phyloP scores from a whole-genome alignment of 1,284 basidiomycete genomes.

The Leccinum solheimii region DNA sequence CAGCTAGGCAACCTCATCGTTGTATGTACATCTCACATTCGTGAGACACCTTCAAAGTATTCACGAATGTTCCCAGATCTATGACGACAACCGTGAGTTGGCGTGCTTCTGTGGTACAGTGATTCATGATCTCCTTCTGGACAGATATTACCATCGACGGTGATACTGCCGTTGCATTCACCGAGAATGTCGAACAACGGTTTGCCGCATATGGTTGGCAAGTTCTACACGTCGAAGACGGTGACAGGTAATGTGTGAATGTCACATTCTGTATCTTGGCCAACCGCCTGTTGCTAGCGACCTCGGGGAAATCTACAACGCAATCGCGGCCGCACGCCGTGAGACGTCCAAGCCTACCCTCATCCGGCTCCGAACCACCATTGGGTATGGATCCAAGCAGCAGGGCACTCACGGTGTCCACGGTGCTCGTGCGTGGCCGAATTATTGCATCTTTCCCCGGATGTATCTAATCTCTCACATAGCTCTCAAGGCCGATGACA shows the following conservation, averaged over 20 bases:
- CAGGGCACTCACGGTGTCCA: constrained; percentile 94
- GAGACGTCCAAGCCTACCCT: constrained; percentile 85
- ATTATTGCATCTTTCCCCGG: background rate
- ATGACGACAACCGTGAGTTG: constrained; percentile 83
- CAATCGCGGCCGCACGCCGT: constrained; percentile 76
- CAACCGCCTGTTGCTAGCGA: constrained; percentile 50
- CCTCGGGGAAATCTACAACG: constrained; percentile 75
- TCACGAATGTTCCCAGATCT: constrained; percentile 53
- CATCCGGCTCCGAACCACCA: constrained; percentile 86
- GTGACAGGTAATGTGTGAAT: constrained; percentile 62
- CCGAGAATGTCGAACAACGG: constrained; percentile 88
- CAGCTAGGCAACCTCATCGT: constrained; percentile 92
- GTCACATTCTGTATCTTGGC: background rate
- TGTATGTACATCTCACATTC: constrained; percentile 45
- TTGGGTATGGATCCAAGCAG: constrained; percentile 90
- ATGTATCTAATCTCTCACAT: constrained; percentile 13
- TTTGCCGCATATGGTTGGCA: constrained; percentile 95
- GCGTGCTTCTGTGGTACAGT: constrained; percentile 1
- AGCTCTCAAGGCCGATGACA: constrained; percentile 94
- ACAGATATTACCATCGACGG: constrained; percentile 96
- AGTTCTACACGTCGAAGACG: constrained; percentile 81
- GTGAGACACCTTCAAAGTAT: constrained; percentile 9
- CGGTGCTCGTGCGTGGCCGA: constrained; percentile 69
- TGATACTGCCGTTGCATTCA: constrained; percentile 89
- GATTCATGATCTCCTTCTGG: constrained; percentile 4